These are phyloP conservation scores for Hibiscus tridactylites DNA, from an alignment of 345 rosid genomes.

Conservation along the genomic window DNA sequence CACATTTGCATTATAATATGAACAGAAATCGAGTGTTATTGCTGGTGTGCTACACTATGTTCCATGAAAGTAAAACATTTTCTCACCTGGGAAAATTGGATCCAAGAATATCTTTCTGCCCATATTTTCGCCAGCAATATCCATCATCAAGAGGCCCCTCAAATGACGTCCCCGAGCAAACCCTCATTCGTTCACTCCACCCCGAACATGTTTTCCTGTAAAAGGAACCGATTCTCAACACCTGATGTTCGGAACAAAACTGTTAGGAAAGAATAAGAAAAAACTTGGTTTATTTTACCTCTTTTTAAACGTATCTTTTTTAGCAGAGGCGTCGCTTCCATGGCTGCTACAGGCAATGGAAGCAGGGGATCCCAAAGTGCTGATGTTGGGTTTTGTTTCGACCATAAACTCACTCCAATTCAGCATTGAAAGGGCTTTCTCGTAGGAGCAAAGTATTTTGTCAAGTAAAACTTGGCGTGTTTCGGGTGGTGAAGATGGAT, in stretches of 20 bases:
- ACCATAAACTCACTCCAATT: slow-evolving; percentile 18
- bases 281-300: slow-evolving; percentile 31
- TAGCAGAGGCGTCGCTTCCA: too few species aligned
- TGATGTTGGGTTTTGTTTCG: slow-evolving; percentile 10
- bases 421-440: slow-evolving; percentile 53
- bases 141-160: slow-evolving; percentile 68
- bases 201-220: slow-evolving; percentile 40
- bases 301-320: slow-evolving; percentile 29
- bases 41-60: too few species aligned
- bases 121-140: slow-evolving; percentile 82
- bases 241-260: neutral
- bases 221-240: neutral
- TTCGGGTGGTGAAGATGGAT: slow-evolving; percentile 35
- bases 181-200: slow-evolving; percentile 39
- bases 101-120: slow-evolving; percentile 83
- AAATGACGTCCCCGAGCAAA: slow-evolving; percentile 26
- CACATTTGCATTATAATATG: too few species aligned
- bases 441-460: slow-evolving; percentile 49
- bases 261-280: neutral
- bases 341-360: slow-evolving; percentile 21
- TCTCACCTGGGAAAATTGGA: slow-evolving; percentile 61
- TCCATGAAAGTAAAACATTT: neutral
- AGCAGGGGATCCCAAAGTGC: slow-evolving; percentile 13
- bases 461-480: slow-evolving; percentile 32
- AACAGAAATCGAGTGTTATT: too few species aligned